Evolutionary conservation across 768 basidiomycete genomes (phyloP), one percentile per base, ranked within the genome.

Genomic region (Antrodiella citrinella): DNA sequence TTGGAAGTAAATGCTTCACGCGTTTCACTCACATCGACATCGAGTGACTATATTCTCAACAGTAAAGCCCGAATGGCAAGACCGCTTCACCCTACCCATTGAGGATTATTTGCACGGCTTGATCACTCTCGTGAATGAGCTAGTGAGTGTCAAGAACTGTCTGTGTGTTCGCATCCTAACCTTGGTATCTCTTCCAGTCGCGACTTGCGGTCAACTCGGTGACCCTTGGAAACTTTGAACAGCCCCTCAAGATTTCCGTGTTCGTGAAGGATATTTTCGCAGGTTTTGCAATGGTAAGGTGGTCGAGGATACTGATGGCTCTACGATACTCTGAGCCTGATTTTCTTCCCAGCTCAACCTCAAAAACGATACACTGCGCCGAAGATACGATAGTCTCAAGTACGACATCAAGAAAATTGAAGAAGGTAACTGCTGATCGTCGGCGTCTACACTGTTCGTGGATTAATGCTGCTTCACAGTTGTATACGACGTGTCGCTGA

Each of bases 361-460:
- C 18, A 91, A 91, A 61, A 91, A 91, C 51, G 89, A 91, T 58
- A 60, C 71, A 0, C 68, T 91, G 15, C 80, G 88, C 3, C 76
- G 86, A 52, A 70, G 87, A 48, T 91, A 86, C 60, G 88, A 91
- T 60, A 80, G 84, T 54, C 69, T 91, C 26, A 91, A 91, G 60
- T 91, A 91, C 54, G 89, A 90, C 61, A 77, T 91, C 54, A 90
- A 90, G 65, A 90, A 89, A 59, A 85, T 91, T 15, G 88, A 91
- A 69, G 89, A 91, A 81, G 88, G 89, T 78, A 50, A 44, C 71
- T 35, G 15, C 30, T 56, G 24, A 23, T 21, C 44, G 41, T 26
- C 45, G 10, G 15, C 23, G 4, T 15, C 9, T 42, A 43, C 12
- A 24, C 35, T 13, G 3, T 20, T 39, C 39, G 30, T n/a, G 48